Evolutionary conservation across 768 basidiomycete genomes (phyloP).

Genomic region (Nidula microcarpa): DNA sequence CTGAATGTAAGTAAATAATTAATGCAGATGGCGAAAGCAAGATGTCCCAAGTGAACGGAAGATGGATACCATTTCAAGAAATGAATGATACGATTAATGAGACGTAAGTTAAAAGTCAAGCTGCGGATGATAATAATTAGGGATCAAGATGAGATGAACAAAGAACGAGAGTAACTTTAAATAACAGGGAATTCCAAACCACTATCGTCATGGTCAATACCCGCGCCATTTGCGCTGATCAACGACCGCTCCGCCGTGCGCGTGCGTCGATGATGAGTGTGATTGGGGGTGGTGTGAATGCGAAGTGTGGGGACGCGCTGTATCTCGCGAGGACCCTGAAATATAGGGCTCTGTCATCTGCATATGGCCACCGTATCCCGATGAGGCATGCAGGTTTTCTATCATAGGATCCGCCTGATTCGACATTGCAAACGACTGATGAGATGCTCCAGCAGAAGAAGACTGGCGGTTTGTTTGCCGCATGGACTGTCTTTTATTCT

Average conservation of each 20-base stretch:
- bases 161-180: slow-evolving; percentile 38
- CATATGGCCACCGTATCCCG: slow-evolving; percentile 29
- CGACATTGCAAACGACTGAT: slow-evolving; percentile 46
- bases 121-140: slow-evolving; percentile 34
- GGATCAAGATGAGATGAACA: slow-evolving; percentile 31
- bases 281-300: slow-evolving; percentile 26
- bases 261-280: slow-evolving; percentile 39
- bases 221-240: slow-evolving; percentile 50
- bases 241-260: slow-evolving; percentile 32
- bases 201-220: slow-evolving; percentile 32
- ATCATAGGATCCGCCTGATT: slow-evolving; percentile 29
- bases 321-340: slow-evolving; percentile 36
- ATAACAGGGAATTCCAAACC: too few species aligned
- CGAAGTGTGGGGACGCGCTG: slow-evolving; percentile 25
- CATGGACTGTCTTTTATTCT: slow-evolving; percentile 84
- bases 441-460: slow-evolving; percentile 39
- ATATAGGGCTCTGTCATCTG: slow-evolving; percentile 31
- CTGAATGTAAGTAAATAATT: too few species aligned
- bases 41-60: slow-evolving; percentile 22
- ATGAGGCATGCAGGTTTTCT: slow-evolving; percentile 35
- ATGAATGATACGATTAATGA: slow-evolving; percentile 37
- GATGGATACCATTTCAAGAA: slow-evolving; percentile 24
- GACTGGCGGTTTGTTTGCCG: slow-evolving; percentile 72
- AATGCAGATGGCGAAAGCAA: slow-evolving; percentile 15
- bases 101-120: slow-evolving; percentile 23